Evolutionary conservation across 768 basidiomycete species (phyloP), one percentile per base, ranked within the genome.

Genomic region (Mycena kentingensis): DNA sequence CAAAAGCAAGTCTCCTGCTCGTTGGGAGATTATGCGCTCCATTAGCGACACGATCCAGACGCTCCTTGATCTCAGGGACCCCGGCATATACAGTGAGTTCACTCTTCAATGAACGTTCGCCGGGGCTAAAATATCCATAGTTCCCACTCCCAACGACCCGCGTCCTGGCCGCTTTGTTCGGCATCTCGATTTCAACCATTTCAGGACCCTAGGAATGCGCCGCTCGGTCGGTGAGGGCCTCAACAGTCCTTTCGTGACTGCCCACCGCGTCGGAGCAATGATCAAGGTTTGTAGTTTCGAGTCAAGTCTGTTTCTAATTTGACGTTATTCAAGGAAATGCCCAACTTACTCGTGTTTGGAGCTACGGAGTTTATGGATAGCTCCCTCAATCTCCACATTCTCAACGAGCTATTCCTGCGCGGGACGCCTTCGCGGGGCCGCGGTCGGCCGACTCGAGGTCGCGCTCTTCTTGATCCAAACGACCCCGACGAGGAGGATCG

Each of bases 281-380:
- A 74, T 93, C 26, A 90, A 90, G 79, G 90, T 89, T 54, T 22
- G 78, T 64, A 11, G 18, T 25, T 44, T 21, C 27, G 24, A 41
- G 49, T 57, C 39, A 44, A 25, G 42, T 31, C 31, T 46, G 43
- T 31, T 36, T 60, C 57, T 29, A 39, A 34, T 54, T 49, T 63
- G 50, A 45, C 38, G 31, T 28, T 38, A 41, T 60, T 55, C 22
- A 64, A 95, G 92, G 93, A 96, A 79, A 84, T 87, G 72, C 91
- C 93, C 0, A 93, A 93, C 58, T 74, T 98, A 11, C 77, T 77
- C 16, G 79, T 85, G 8, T 93, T 99, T 58, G 95, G 95, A n/a
- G 94, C 93, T 5, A 98, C 96, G 2, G 96, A 99, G 68, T 99
- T 98, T 67, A 98, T 99, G 91, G 96, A 99, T 60, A 87, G 90